phyloP scores from a whole-genome alignment of 495 filamentous ascomycete species.

The Neurospora tetrasperma region DNA sequence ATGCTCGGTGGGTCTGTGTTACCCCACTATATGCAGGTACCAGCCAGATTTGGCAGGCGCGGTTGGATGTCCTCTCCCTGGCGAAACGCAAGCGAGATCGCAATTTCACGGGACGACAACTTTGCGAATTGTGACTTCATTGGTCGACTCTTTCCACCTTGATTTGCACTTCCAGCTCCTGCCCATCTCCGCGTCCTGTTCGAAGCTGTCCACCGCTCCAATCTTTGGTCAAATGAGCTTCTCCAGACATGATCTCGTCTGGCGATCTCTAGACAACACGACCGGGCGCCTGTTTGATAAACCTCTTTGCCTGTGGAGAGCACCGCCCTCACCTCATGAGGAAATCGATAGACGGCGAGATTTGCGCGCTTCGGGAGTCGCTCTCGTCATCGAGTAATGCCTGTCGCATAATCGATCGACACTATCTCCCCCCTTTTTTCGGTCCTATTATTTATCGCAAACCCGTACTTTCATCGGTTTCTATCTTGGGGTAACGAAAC shows the following conservation, averaged over 20 bases:
- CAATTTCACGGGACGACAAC: not conserved
- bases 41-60: not conserved
- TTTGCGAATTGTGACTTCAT: not conserved
- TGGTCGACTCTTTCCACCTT: constrained; percentile 7
- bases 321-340: not conserved
- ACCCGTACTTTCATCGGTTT: not conserved
- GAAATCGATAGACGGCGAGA: not conserved
- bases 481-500: not conserved
- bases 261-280: constrained; percentile 3
- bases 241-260: constrained; percentile 3
- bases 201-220: not conserved
- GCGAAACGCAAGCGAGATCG: constrained; percentile 10
- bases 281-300: not conserved
- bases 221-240: constrained; percentile 8
- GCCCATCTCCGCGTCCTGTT: not conserved
- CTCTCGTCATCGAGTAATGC: not conserved
- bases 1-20: not conserved
- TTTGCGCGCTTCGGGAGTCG: not conserved
- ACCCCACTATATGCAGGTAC: constrained; percentile 13
- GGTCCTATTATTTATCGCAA: not conserved
- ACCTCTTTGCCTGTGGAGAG: not conserved
- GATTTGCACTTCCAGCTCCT: not conserved
- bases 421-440: not conserved
- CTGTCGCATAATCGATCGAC: not conserved
- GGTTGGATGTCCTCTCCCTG: not conserved